These are phyloP conservation scores for Suillus lakei DNA, from an alignment of 768 basidiomycete species.

Conservation along the genomic window DNA sequence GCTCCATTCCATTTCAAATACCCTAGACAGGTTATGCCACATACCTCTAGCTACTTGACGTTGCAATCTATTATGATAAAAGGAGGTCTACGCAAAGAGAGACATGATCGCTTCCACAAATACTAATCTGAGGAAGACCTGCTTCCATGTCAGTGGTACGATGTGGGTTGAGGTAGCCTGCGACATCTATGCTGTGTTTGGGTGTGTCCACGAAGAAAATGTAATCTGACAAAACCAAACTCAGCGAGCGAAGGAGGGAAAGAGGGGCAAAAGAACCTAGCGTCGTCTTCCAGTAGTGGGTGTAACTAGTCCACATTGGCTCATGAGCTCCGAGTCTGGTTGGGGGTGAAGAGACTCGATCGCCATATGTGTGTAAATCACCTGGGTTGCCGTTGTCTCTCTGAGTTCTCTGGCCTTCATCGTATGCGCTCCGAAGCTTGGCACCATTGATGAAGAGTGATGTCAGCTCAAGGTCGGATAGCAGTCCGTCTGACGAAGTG, in stretches of 20 bases:
- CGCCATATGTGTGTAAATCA: slow-evolving; percentile 52
- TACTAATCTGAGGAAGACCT: slow-evolving; percentile 78
- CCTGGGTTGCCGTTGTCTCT: slow-evolving; percentile 17
- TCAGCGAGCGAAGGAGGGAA: slow-evolving; percentile 13
- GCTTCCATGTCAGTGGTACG: slow-evolving; percentile 57
- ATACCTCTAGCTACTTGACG: slow-evolving; percentile 14
- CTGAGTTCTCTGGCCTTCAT: slow-evolving; percentile 47
- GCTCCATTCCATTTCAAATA: slow-evolving; percentile 4
- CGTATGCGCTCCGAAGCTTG: slow-evolving; percentile 70
- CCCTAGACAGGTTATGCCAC: slow-evolving; percentile 15
- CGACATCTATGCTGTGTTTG: slow-evolving; percentile 39
- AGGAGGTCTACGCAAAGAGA: slow-evolving; percentile 72
- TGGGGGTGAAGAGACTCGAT: slow-evolving; percentile 44
- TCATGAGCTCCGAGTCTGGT: slow-evolving; percentile 63
- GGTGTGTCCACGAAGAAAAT: slow-evolving; percentile 74
- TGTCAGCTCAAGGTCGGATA: slow-evolving; percentile 61
- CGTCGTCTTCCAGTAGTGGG: slow-evolving; percentile 84
- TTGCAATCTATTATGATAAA: slow-evolving; percentile 14
- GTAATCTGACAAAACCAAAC: slow-evolving; percentile 64
- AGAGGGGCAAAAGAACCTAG: slow-evolving; percentile 54
- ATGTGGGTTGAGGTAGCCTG: slow-evolving; percentile 67
- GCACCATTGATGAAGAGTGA: slow-evolving; percentile 39
- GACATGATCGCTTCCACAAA: slow-evolving; percentile 89
- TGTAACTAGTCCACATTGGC: slow-evolving; percentile 89
- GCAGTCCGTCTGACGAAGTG: slow-evolving; percentile 65